Base-by-base conservation (phyloP, 23 red algal genomes). In the Gracilariopsis chorda region DNA sequence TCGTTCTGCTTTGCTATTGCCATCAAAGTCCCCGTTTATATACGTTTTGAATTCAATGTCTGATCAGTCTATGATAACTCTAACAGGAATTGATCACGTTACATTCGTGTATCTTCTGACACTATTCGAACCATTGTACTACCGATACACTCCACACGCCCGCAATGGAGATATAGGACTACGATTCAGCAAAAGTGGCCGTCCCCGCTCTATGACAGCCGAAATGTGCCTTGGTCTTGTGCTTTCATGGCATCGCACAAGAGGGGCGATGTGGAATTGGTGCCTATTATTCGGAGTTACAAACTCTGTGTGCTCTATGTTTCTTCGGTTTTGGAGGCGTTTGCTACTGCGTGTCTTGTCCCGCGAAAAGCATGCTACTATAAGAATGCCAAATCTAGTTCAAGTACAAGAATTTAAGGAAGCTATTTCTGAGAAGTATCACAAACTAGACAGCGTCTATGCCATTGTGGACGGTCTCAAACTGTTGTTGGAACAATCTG, bases 391-490 rank as follows among this genome's bases (percentile, higher is more conserved):
- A 14, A 9, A 7, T 39, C 24, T 8, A 11, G 0, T 0, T 24
- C 1, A 86, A 46, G 32, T 86, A 35, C 8, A 32, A 29, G 20
- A 68, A 44, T 51, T 47, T 51, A 41, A 72, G 35, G 32, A 41
- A 47, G 81, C 81, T 29, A 69, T 86, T 86, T 6, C 34, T 37
- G n/a, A 24, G 48, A 68, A 52, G 0, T 86, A 86, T 55, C 40
- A 5, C 42, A n/a, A n/a, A 7, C 81, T 86, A 11, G 0, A 52
- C 6, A 58, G 25, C 17, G 57, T 71, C 29, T 86, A 86, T 52
- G 56, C 81, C 24, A 29, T 86, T 42, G 57, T n/a, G 5, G 81
- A 69, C 47, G 60, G 57, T 60, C 37, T 72, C 0, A 86, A 86
- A 70, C 0, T 86, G 32, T 86, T 25, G 3, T 52, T 68, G 37